Evolutionary conservation across 768 basidiomycete species (phyloP), one percentile per base, ranked within the genome.

Genomic region (Trametes meyenii): DNA sequence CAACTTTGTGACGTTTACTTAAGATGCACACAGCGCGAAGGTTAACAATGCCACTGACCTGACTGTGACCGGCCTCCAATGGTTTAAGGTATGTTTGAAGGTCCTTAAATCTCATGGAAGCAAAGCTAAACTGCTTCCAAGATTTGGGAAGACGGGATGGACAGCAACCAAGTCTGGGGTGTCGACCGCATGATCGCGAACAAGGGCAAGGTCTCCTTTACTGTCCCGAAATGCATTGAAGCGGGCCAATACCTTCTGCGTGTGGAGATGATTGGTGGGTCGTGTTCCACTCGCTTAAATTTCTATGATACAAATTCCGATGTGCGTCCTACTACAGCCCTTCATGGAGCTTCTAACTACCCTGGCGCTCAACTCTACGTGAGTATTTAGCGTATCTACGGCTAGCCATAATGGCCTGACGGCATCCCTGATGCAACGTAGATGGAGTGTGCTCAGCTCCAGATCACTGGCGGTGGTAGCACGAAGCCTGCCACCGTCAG

Each of bases 361-460:
- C 83, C 82, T 39, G 84, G 84, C 39, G 84, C 85, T 21, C 83
- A 85, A 60, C 75, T 86, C 74, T 86, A 84, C 65, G 83, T 65
- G 36, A 52, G 61, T 46, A 13, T 17, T 6, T 16, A 16, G 8
- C 8, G 19, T 46, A 21, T 44, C 17, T 66, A 42, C 21, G n/a
- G 3, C 2, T 17, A n/a, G 17, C 13, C n/a, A 19, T n/a, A 24
- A 17, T 43, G 21, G 42, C 11, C 21, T 44, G 45, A 44, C 38
- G 14, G n/a, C 26, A 50, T 4, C 14, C 2, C 14, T 33, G 11
- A 2, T 50, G 5, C 14, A 16, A 7, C 38, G 7, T 33, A 73
- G 72, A 75, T 77, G 74, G 76, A 77, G 60, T 76, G 76, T 46
- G 76, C 74, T 19, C 76, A 77, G 64, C 68, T 77, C 39, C 64